Conservation (phyloP, 2,329 filamentous ascomycete genomes). For the Amauroascus verrucosus region DNA sequence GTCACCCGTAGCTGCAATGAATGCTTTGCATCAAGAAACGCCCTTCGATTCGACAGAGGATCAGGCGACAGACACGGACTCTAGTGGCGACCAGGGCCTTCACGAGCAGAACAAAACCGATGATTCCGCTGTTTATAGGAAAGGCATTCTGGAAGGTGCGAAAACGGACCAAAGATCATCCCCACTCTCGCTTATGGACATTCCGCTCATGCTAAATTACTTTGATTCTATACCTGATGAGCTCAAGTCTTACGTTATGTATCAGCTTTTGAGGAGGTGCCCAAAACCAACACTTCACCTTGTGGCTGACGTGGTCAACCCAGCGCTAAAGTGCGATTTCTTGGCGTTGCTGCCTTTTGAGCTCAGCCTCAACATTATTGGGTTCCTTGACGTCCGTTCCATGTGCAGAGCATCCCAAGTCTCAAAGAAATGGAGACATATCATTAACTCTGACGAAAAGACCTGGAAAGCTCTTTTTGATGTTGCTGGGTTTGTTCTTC, state of each 20-base stretch:
- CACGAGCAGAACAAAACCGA: conserved; percentile 20
- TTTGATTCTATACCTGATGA: conserved; percentile 87
- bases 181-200: conserved; percentile 54
- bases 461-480: conserved; percentile 93
- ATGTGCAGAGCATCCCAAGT: conserved; percentile 86
- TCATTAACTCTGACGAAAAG: conserved; percentile 85
- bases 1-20: conserved; percentile 78
- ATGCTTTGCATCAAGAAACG: conserved; percentile 37
- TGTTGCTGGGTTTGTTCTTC: conserved; percentile 66
- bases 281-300: conserved; percentile 80
- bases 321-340: conserved; percentile 89
- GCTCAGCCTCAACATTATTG: conserved; percentile 75
- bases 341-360: conserved; percentile 73
- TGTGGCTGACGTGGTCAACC: conserved; percentile 83
- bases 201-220: conserved; percentile 74
- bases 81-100: conserved; percentile 41
- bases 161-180: conserved; percentile 22
- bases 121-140: background rate
- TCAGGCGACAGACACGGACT: conserved; percentile 35
- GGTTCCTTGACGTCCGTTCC: conserved; percentile 74
- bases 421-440: conserved; percentile 83
- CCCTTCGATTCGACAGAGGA: conserved; percentile 35
- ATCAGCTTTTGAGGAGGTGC: conserved; percentile 81
- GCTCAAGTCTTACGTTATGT: conserved; percentile 94
- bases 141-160: background rate